These are phyloP conservation scores for Psilocybe subaeruginosa DNA, from an alignment of 768 basidiomycete genomes.

Conservation along the genomic window DNA sequence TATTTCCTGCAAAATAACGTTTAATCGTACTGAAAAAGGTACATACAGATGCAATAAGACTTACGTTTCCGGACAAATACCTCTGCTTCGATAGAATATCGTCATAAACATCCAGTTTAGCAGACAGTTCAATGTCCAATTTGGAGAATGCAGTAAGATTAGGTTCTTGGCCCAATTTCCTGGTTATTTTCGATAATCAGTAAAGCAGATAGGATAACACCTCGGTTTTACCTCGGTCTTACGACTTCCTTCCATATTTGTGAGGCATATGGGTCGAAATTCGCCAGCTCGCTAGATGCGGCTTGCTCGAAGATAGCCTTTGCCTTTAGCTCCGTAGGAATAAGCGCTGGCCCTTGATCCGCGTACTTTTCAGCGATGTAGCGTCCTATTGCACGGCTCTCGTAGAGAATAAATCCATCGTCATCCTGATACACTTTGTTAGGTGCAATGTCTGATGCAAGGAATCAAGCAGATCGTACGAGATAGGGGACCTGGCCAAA, in stretches of 20 bases:
- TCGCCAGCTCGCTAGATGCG: constrained; percentile 49
- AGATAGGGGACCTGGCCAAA: constrained; percentile 66
- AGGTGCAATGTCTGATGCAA: constrained; percentile 30
- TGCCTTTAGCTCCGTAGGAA: constrained; percentile 44
- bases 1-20: constrained; percentile 29
- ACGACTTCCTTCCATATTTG: constrained; percentile 49
- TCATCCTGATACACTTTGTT: constrained; percentile 48
- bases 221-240: constrained; percentile 45
- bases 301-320: constrained; percentile 56
- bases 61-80: constrained; percentile 58
- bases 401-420: constrained; percentile 67
- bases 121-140: constrained; percentile 31
- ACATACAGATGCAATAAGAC: constrained; percentile 7
- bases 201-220: too few relatives aligned
- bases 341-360: constrained; percentile 48
- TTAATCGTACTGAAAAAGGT: neutral
- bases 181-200: constrained; percentile 4
- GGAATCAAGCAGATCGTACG: constrained; percentile 25
- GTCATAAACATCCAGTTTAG: constrained; percentile 58
- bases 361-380: constrained; percentile 63
- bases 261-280: constrained; percentile 54
- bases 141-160: constrained; percentile 33
- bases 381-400: constrained; percentile 61
- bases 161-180: constrained; percentile 24
- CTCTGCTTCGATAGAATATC: constrained; percentile 55